Base-by-base conservation (phyloP, 352 stramenopile species). In the Plasmopara halstedii region DNA sequence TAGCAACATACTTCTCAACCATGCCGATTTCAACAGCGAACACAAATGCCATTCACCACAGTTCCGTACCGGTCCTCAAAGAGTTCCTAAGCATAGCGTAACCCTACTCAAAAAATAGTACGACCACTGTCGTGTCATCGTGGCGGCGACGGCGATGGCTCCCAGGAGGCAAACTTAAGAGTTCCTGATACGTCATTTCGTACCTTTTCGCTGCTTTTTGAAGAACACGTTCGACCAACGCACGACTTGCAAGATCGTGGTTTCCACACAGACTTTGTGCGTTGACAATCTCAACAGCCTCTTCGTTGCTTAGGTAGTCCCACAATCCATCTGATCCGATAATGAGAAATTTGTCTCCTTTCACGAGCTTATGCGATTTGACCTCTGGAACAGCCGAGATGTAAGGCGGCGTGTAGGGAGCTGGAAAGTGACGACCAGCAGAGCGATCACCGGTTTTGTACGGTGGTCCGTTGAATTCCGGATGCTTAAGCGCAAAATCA, bases 321-420 rank as follows among this genome's bases (percentile, higher is more conserved):
- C 95, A 99, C n/a, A 99, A 64, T 10, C 95, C 95, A 68, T 99
- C 96, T 56, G 94, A 98, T 19, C 76, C 62, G 31, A 99, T 87
- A 40, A 99, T 85, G 40, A 99, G 62, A 65, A 99, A 99, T 71
- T 98, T 84, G 62, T 99, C 96, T 39, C 60, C 54, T 1, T 67
- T 62, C 20, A 66, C 54, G 11, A 92, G 58, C 35, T 70, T 60
- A 46, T 86, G 71, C 32, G 66, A 67, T 43, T 71, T 68, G 31
- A 95, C 64, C 41, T 96, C 85, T 1, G 90, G 90, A 15, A 83
- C 85, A 36, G 88, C 82, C 8, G 80, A 88, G 50, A 97, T 96
- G 70, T 97, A 97, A 10, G 90, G 90, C 11, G 90, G 89, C 14
- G 89, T 92, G 65, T 94, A 97, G 2, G 88, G 88, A 26, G 75